A percentile compares a stretch with the other conserved stretches of the same genome.
phyloP scores from a whole-genome alignment of 2,329 filamentous ascomycete species.

The Pseudopithomyces chartarum region DNA sequence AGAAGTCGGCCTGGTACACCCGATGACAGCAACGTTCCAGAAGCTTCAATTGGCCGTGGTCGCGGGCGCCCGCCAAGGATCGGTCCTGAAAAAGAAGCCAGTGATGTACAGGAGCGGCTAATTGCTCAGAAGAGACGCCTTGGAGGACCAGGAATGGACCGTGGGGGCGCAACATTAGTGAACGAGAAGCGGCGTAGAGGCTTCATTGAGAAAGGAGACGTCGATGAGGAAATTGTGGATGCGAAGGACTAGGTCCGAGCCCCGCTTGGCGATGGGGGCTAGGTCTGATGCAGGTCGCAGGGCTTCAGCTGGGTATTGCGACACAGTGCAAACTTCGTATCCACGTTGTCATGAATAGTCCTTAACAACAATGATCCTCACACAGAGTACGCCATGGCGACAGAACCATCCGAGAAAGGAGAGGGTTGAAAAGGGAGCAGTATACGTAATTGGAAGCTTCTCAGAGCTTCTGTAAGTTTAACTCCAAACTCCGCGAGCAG shows the following conservation, averaged over 20 bases:
- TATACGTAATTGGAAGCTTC: neutral
- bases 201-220: slow-evolving; percentile 57
- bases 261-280: neutral
- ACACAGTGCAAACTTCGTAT: neutral
- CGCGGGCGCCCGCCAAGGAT: slow-evolving; percentile 37
- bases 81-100: slow-evolving; percentile 51
- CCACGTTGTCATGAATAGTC: neutral
- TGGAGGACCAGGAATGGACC: slow-evolving; percentile 58
- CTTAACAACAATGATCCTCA: neutral
- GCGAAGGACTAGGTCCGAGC: slow-evolving; percentile 24
- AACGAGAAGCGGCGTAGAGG: slow-evolving; percentile 56
- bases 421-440: neutral
- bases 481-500: slow-evolving; percentile 13
- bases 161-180: slow-evolving; percentile 58
- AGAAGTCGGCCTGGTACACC: slow-evolving; percentile 2
- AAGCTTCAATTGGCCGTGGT: slow-evolving; percentile 41
- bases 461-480: slow-evolving; percentile 1
- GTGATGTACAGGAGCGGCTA: slow-evolving; percentile 51
- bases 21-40: slow-evolving; percentile 22
- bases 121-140: slow-evolving; percentile 56
- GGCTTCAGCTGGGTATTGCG: no score
- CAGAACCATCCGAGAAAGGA: neutral
- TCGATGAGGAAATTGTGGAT: slow-evolving; percentile 51
- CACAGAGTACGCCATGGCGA: neutral
- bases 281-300: no score